Conservation (phyloP, 2,329 filamentous ascomycete genomes). For the Zasmidium angulare region DNA sequence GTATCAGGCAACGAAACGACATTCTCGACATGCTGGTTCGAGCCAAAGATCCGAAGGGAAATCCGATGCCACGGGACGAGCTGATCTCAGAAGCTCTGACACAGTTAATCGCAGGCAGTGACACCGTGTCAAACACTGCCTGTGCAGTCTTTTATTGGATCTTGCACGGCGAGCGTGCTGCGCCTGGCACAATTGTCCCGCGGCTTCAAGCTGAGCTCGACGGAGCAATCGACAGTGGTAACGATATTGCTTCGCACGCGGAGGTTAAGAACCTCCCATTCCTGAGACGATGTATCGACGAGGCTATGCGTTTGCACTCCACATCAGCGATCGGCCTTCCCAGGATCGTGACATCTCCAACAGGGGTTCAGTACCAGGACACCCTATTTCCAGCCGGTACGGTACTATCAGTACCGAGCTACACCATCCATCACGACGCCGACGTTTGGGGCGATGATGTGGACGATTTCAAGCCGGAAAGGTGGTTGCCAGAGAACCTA, state of each 20-base stretch:
- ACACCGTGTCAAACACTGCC: constrained; percentile 37
- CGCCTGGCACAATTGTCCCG: constrained; percentile 26
- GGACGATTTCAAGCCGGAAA: constrained; percentile 35
- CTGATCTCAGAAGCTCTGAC: constrained; percentile 36
- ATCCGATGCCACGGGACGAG: constrained; percentile 32
- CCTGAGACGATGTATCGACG: constrained; percentile 33
- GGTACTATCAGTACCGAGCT: constrained; percentile 38
- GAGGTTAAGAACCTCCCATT: constrained; percentile 33
- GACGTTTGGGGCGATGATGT: constrained; percentile 38
- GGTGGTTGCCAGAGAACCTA: constrained; percentile 36
- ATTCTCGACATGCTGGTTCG: constrained; percentile 35
- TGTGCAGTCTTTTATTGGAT: constrained; percentile 29
- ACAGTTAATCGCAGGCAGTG: constrained; percentile 37
- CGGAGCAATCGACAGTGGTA: constrained; percentile 21
- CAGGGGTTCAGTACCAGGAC: constrained; percentile 28
- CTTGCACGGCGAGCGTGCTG: constrained; percentile 24
- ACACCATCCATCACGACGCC: constrained; percentile 37
- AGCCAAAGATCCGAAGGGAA: constrained; percentile 31
- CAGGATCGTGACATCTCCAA: constrained; percentile 26
- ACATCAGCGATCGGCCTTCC: constrained; percentile 29
- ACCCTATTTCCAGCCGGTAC: constrained; percentile 29
- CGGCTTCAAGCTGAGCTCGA: constrained; percentile 33
- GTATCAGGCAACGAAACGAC: constrained; percentile 25
- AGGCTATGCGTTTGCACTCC: constrained; percentile 35
- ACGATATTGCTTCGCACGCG: constrained; percentile 17